A percentile compares a stretch with the other conserved stretches of the same genome.
These are phyloP conservation scores for Kodamaea lidongshanica DNA, from an alignment of 805 yeast species.

Conservation along the genomic window DNA sequence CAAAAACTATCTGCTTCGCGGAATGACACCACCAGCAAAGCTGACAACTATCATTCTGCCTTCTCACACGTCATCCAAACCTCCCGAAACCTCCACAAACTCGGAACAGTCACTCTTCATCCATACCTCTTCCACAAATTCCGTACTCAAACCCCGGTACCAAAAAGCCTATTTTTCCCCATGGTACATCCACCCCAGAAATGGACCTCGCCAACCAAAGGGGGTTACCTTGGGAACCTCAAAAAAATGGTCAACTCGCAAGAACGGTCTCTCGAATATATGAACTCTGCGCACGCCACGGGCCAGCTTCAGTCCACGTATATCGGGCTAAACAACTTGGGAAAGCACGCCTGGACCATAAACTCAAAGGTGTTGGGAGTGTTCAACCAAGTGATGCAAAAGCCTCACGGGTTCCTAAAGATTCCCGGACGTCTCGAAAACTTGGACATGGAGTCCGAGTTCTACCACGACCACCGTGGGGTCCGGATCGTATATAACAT, in stretches of 20 bases:
- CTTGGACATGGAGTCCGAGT: conserved; percentile 5
- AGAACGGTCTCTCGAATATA: conserved; percentile 15
- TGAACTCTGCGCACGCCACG: conserved; percentile 21
- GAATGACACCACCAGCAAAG: too few species aligned
- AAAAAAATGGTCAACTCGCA: conserved; percentile 20
- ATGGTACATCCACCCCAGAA: conserved; percentile 34
- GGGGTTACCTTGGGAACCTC: conserved; percentile 28
- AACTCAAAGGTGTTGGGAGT: conserved; percentile 21
- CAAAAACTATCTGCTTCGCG: too few species aligned
- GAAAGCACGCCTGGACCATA: conserved; percentile 32
- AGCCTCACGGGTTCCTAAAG: conserved; percentile 17
- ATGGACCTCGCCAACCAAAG: conserved; percentile 29
- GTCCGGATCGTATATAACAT: conserved; percentile 17
- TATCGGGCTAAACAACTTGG: conserved; percentile 22
- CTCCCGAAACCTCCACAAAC: neutral
- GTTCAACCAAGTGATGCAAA: conserved; percentile 16
- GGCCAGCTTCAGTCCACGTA: conserved; percentile 31
- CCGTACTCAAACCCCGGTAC: conserved; percentile 7
- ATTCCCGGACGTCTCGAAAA: conserved; percentile 19
- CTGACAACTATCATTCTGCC: conserved; percentile 5
- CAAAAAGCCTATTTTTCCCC: conserved; percentile 22
- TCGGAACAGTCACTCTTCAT: conserved; percentile 20
- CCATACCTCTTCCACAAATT: conserved; percentile 17
- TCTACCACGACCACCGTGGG: conserved; percentile 11
- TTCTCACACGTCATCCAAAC: conserved; percentile 2